A percentile compares a stretch with the other conserved stretches of the same genome.
Conservation (phyloP, 495 filamentous ascomycete species). For the Penicillium cinerascens region DNA sequence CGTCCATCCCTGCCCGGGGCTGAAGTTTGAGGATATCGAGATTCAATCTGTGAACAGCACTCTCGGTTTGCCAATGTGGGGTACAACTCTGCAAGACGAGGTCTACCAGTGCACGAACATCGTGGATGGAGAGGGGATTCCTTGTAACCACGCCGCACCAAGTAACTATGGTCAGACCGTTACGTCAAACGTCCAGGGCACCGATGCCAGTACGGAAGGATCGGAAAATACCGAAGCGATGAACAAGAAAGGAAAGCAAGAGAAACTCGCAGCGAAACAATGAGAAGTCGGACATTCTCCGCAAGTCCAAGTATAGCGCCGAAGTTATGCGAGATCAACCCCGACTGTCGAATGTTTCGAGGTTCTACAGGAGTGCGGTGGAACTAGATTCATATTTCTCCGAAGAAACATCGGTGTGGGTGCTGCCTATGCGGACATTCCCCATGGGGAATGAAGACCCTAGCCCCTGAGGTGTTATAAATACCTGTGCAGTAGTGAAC, state of each 20-base stretch:
- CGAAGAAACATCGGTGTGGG: constrained; percentile 3
- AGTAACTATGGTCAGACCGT: constrained; percentile 22
- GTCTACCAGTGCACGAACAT: constrained; percentile 27
- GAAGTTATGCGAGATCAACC: background rate
- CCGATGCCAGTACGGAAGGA: background rate
- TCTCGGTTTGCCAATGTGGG: constrained; percentile 19
- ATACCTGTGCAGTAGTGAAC: background rate
- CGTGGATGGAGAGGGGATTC: constrained; percentile 15
- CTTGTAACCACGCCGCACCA: constrained; percentile 23
- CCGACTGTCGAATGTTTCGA: background rate
- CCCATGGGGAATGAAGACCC: constrained; percentile 6
- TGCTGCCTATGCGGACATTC: background rate
- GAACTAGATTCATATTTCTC: constrained; percentile 3
- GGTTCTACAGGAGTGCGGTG: background rate
- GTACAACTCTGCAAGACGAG: constrained; percentile 21
- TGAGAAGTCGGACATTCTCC: background rate
- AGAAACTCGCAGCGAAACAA: background rate
- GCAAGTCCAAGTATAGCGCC: background rate
- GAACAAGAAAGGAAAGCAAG: constrained; percentile 1
- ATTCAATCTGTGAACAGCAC: constrained; percentile 36
- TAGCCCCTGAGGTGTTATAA: background rate
- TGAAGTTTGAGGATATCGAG: constrained; percentile 49
- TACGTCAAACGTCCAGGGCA: constrained; percentile 15
- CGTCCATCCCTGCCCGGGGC: constrained; percentile 43
- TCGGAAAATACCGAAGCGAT: background rate